Evolutionary conservation across 1,284 basidiomycete species (phyloP).

Genomic region (Heterobasidion irregulare): DNA sequence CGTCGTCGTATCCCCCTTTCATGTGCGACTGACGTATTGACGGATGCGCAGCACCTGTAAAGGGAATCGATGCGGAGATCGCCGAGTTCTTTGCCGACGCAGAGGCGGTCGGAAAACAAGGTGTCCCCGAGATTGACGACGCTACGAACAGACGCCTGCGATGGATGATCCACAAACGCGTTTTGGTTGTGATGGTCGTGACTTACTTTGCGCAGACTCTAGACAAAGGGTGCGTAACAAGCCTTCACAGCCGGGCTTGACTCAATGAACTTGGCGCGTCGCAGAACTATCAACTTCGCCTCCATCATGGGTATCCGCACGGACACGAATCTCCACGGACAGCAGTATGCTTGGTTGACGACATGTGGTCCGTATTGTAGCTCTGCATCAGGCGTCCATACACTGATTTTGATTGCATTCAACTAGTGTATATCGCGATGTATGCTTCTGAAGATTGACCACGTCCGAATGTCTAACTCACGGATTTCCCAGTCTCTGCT

Average conservation of each 20-base stretch:
- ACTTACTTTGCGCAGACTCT: slow-evolving; percentile 46
- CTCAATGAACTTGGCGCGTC: no score
- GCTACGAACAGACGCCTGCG: slow-evolving; percentile 34
- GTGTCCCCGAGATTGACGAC: slow-evolving; percentile 30
- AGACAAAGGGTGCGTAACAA: slow-evolving; percentile 35
- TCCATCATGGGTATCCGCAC: slow-evolving; percentile 47
- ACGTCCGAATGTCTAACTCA: background rate
- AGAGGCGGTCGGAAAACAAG: slow-evolving; percentile 8
- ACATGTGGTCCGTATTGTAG: slow-evolving; percentile 31
- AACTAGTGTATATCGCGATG: background rate
- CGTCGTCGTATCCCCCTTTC: slow-evolving; percentile 2
- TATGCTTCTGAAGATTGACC: background rate
- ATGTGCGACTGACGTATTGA: background rate
- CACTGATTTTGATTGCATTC: background rate
- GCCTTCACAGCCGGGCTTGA: background rate
- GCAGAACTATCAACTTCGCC: slow-evolving; percentile 42
- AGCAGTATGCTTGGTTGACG: slow-evolving; percentile 44
- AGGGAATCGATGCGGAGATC: slow-evolving; percentile 40
- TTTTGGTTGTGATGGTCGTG: slow-evolving; percentile 43
- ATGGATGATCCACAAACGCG: slow-evolving; percentile 43
- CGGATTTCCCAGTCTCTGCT: slow-evolving; percentile 24
- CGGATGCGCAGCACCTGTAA: slow-evolving; percentile 9
- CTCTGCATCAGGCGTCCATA: background rate
- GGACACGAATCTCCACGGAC: slow-evolving; percentile 36
- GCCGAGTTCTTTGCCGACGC: slow-evolving; percentile 36